Conservation (phyloP, 1,284 basidiomycete species). For the Polyporus tsugae region DNA sequence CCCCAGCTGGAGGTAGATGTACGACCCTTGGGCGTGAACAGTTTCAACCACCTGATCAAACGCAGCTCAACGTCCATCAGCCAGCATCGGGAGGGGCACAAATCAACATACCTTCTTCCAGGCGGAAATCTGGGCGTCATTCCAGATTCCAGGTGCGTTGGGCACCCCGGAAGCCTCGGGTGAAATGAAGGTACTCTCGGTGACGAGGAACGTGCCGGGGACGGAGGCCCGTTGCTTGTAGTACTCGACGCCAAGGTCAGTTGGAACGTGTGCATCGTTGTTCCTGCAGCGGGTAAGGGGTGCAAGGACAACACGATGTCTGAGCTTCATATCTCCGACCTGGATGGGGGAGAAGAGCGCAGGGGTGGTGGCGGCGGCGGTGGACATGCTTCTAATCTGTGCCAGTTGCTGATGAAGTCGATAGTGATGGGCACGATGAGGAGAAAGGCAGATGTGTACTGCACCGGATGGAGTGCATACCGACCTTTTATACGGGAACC, state of each 20-base stretch:
- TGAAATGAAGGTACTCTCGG: slow-evolving; percentile 55
- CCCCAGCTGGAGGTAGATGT: slow-evolving; percentile 52
- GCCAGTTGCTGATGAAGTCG: too few relatives aligned
- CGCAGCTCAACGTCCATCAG: neutral
- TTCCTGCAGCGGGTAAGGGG: slow-evolving; percentile 54
- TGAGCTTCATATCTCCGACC: neutral
- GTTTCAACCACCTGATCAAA: slow-evolving; percentile 26
- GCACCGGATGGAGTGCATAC: too few relatives aligned
- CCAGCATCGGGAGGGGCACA: too few relatives aligned
- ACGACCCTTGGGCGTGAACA: slow-evolving; percentile 38
- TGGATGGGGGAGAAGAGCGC: neutral
- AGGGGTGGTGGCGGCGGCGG: neutral
- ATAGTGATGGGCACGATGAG: too few relatives aligned
- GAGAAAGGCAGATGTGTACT: too few relatives aligned
- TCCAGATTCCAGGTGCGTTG: neutral
- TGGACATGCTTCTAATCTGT: neutral
- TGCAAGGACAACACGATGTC: slow-evolving; percentile 40
- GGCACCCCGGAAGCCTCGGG: slow-evolving; percentile 41
- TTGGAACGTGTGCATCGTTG: slow-evolving; percentile 36
- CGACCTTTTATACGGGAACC: too few relatives aligned
- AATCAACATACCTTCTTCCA: slow-evolving; percentile 10
- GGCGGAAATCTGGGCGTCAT: slow-evolving; percentile 6
- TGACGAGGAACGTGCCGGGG: slow-evolving; percentile 56
- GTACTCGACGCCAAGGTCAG: slow-evolving; percentile 50
- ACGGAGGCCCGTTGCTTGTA: slow-evolving; percentile 54